Percentiles rank a stretch among this genome's conserved stretches.
Evolutionary conservation across 139 green algal species (phyloP).

Genomic region (Chlamydomonas applanata): DNA sequence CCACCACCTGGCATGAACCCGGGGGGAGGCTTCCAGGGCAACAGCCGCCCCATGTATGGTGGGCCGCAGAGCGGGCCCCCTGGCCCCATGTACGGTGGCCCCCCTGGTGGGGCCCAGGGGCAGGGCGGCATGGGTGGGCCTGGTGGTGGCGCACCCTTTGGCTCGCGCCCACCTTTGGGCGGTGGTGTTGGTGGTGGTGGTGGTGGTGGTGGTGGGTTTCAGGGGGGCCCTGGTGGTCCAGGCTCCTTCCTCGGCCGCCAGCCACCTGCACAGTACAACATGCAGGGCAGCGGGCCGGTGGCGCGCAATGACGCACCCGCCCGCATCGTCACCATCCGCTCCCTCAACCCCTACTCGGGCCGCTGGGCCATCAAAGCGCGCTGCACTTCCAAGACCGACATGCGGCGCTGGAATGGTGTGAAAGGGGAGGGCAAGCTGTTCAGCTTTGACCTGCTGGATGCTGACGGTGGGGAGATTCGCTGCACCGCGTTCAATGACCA

Average conservation of each 20-base stretch:
- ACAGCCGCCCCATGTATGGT: conserved; percentile 2
- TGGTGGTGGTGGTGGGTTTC: conserved; percentile 14
- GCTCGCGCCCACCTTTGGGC: not conserved
- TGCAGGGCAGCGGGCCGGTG: conserved; percentile 33
- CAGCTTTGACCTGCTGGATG: conserved; percentile 90
- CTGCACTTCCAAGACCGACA: conserved; percentile 23
- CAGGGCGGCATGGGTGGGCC: conserved; percentile 7
- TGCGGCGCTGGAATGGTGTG: conserved; percentile 50
- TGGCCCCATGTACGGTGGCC: conserved; percentile 17
- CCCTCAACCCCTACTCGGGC: conserved; percentile 91
- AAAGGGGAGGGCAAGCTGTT: conserved; percentile 90
- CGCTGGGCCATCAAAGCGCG: conserved; percentile 92
- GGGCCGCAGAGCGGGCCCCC: not conserved
- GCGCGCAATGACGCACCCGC: conserved; percentile 54
- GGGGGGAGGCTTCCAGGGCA: conserved; percentile 4
- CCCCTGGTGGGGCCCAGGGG: conserved; percentile 6
- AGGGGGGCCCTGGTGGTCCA: conserved; percentile 16
- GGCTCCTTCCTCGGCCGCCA: not conserved
- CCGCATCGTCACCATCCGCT: conserved; percentile 80
- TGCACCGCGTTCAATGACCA: conserved; percentile 73
- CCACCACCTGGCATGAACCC: not conserved
- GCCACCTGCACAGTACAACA: conserved; percentile 25
- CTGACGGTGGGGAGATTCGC: conserved; percentile 77
- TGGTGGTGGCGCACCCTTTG: not conserved
- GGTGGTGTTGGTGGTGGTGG: conserved; percentile 16